phyloP scores from a whole-genome alignment of 306 rosid genomes.

The Elaeagnus macrophylla region DNA sequence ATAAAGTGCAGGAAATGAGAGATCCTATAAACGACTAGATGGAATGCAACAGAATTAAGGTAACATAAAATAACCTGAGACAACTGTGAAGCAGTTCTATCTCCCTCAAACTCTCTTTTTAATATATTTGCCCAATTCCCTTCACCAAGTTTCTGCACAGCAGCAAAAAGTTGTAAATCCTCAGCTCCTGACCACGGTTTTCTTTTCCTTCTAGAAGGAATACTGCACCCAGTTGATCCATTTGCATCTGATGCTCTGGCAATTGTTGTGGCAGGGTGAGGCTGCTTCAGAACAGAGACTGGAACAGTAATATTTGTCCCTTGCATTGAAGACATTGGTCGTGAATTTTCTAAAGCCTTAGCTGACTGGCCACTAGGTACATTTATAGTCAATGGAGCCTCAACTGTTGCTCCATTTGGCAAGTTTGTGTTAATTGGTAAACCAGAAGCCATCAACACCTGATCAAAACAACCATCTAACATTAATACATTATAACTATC shows the following conservation, averaged over 20 bases:
- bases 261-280: slow-evolving; percentile 39
- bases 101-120: slow-evolving; percentile 58
- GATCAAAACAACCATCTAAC: slow-evolving; percentile 14
- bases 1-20: slow-evolving; percentile 5
- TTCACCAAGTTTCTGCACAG: slow-evolving; percentile 70
- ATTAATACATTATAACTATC: slow-evolving; percentile 4
- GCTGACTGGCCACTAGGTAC: slow-evolving; percentile 50
- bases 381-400: slow-evolving; percentile 67
- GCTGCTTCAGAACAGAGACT: slow-evolving; percentile 63
- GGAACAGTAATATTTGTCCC: slow-evolving; percentile 54
- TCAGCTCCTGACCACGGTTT: slow-evolving; percentile 89
- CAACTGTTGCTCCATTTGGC: slow-evolving; percentile 56
- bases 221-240: slow-evolving; percentile 28
- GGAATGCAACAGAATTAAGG: too few species aligned
- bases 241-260: slow-evolving; percentile 46
- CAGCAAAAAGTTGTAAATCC: slow-evolving; percentile 65
- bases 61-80: slow-evolving; percentile 50
- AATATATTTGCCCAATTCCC: slow-evolving; percentile 86
- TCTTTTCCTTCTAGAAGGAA: slow-evolving; percentile 51
- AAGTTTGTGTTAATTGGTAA: slow-evolving; percentile 41
- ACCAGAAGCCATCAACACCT: slow-evolving; percentile 72
- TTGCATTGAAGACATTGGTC: slow-evolving; percentile 36
- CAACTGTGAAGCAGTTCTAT: slow-evolving; percentile 65
- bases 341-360: slow-evolving; percentile 27
- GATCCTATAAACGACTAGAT: too few species aligned